These are phyloP conservation scores for Phlebopus sp. DNA, from an alignment of 1,284 basidiomycete genomes.

Conservation along the genomic window DNA sequence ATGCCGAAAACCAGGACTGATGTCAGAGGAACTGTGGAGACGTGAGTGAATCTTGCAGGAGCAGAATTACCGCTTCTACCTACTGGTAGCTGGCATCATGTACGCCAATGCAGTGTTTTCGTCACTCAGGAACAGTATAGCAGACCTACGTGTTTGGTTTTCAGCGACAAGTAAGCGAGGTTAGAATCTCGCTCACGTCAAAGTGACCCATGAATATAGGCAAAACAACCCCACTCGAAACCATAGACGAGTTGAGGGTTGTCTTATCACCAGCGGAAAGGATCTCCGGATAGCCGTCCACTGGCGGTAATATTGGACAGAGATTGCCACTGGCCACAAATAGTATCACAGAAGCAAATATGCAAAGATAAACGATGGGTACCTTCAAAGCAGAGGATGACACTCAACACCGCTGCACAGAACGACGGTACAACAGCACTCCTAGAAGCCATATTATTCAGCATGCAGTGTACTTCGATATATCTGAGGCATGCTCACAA, in stretches of 20 bases:
- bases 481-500: constrained; percentile 37
- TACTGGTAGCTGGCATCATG: constrained; percentile 51
- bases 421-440: constrained; percentile 40
- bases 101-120: constrained; percentile 37
- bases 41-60: constrained; percentile 2
- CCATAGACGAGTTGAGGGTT: constrained; percentile 33
- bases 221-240: constrained; percentile 44
- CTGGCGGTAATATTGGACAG: constrained; percentile 34
- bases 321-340: constrained; percentile 33
- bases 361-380: not conserved
- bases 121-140: constrained; percentile 41
- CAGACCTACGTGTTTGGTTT: constrained; percentile 30
- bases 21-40: constrained; percentile 39
- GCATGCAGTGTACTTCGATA: constrained; percentile 9
- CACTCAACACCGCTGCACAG: constrained; percentile 38
- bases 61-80: constrained; percentile 17
- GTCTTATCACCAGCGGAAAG: constrained; percentile 41
- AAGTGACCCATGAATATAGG: constrained; percentile 39
- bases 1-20: constrained; percentile 46
- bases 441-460: constrained; percentile 18
- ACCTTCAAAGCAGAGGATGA: constrained; percentile 49
- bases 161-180: constrained; percentile 6
- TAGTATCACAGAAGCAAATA: constrained; percentile 5
- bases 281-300: constrained; percentile 35
- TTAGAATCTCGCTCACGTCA: constrained; percentile 35